Percentiles rank a stretch among this genome's conserved stretches.
Conservation (phyloP, 2,329 filamentous ascomycete species). For the Ascochyta lentis region DNA sequence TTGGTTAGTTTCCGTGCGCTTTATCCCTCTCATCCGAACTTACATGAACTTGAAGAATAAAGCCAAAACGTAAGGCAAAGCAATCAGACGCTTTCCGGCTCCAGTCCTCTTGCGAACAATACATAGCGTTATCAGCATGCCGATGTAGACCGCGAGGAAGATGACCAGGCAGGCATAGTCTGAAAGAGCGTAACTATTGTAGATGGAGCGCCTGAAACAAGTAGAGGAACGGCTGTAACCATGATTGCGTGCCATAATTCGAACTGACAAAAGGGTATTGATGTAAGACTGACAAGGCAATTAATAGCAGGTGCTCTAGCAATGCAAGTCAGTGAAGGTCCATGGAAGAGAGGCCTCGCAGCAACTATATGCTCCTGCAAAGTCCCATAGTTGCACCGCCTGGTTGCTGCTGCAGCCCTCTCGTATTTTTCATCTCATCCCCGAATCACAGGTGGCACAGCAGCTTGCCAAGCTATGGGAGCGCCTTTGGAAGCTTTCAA, state of each 20-base stretch:
- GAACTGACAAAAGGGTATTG: neutral
- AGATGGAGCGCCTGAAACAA: neutral
- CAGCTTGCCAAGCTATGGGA: slow-evolving; percentile 25
- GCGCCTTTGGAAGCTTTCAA: slow-evolving; percentile 4
- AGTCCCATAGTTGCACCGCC: slow-evolving; percentile 3
- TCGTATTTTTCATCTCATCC: slow-evolving; percentile 20
- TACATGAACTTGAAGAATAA: slow-evolving; percentile 27
- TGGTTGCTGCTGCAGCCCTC: slow-evolving; percentile 13
- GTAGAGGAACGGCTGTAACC: slow-evolving; percentile 2
- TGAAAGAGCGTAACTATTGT: neutral
- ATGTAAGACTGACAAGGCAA: neutral
- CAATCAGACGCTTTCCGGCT: slow-evolving; percentile 30
- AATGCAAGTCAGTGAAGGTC: neutral
- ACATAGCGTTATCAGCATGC: slow-evolving; percentile 22
- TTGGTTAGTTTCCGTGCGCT: neutral
- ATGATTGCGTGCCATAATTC: slow-evolving; percentile 3
- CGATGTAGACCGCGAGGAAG: slow-evolving; percentile 24
- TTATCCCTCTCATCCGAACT: slow-evolving; percentile 3
- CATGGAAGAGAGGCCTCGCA: neutral
- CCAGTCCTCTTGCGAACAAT: slow-evolving; percentile 27
- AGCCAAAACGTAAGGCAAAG: slow-evolving; percentile 22
- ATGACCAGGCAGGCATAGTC: slow-evolving; percentile 1
- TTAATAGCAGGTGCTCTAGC: too few relatives aligned
- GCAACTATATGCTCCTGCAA: neutral
- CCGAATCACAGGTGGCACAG: slow-evolving; percentile 23